These are phyloP conservation scores for Pascua sp. DNA, from an alignment of 1,284 basidiomycete species.

Conservation along the genomic window DNA sequence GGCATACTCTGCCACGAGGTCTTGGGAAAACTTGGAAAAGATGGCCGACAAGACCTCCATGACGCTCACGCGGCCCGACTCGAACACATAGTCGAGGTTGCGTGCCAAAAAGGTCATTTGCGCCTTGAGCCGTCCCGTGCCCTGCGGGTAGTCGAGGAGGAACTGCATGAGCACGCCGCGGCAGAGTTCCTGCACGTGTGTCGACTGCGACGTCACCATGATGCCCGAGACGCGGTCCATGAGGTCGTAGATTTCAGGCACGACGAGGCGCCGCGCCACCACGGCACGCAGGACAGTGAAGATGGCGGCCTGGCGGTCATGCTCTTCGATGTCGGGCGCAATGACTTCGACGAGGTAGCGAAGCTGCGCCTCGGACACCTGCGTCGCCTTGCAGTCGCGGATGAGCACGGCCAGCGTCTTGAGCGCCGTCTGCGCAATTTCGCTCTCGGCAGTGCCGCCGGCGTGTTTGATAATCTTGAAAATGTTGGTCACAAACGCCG, in stretches of 20 bases:
- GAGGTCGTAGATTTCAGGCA: conserved; percentile 94
- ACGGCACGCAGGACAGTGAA: conserved; percentile 92
- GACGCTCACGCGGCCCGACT: conserved; percentile 85
- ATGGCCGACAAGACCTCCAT: conserved; percentile 85
- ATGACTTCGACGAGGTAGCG: conserved; percentile 81
- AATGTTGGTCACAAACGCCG: conserved; percentile 81
- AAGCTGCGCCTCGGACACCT: conserved; percentile 85
- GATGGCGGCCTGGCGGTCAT: conserved; percentile 76
- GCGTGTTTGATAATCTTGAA: conserved; percentile 78
- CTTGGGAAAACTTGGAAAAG: conserved; percentile 76
- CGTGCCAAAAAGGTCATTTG: conserved; percentile 91
- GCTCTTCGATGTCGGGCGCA: conserved; percentile 89
- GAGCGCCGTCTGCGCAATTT: conserved; percentile 82
- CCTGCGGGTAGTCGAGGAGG: conserved; percentile 96
- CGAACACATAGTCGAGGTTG: conserved; percentile 87
- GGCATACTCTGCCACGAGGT: conserved; percentile 73
- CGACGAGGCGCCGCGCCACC: conserved; percentile 83
- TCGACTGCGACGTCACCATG: conserved; percentile 89
- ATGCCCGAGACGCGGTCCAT: conserved; percentile 95
- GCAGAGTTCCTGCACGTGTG: conserved; percentile 86
- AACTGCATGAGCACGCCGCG: conserved; percentile 89
- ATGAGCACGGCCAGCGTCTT: conserved; percentile 81
- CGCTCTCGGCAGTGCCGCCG: conserved; percentile 79
- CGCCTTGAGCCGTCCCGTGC: conserved; percentile 78
- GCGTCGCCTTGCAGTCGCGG: conserved; percentile 73